phyloP scores from a whole-genome alignment of 371 early-diverging fungal genomes.

The Mortierella sp. region DNA sequence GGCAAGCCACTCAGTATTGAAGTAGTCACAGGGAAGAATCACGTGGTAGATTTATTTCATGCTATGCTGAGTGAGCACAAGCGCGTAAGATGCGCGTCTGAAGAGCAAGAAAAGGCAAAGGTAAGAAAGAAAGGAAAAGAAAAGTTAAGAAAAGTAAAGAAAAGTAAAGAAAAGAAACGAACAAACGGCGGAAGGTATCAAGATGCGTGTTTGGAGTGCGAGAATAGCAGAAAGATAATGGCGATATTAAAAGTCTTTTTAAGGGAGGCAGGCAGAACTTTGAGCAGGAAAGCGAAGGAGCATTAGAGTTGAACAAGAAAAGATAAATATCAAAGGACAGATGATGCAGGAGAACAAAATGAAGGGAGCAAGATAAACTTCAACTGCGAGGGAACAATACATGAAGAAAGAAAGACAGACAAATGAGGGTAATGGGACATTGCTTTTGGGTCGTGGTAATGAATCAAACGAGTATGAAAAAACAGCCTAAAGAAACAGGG shows the following conservation, averaged over 20 bases:
- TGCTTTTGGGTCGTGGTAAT: slow-evolving; percentile 34
- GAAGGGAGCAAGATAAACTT: neutral
- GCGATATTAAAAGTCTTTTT: neutral
- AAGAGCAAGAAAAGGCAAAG: neutral
- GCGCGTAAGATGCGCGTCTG: neutral
- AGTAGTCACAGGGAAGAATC: neutral
- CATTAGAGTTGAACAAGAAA: neutral
- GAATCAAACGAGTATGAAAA: neutral
- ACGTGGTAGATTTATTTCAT: neutral
- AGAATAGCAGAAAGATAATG: neutral
- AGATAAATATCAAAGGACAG: slow-evolving; percentile 4
- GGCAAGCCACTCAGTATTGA: neutral
- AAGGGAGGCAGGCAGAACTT: neutral
- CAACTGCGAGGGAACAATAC: slow-evolving; percentile 16
- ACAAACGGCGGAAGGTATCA: neutral
- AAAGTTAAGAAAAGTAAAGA: neutral
- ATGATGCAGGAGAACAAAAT: neutral
- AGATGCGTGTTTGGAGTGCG: neutral
- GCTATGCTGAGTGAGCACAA: neutral
- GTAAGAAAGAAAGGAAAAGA: neutral
- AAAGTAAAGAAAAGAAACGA: neutral
- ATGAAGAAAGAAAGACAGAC: slow-evolving; percentile 3
- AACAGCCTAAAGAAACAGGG: slow-evolving; percentile 7
- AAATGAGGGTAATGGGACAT: slow-evolving; percentile 17
- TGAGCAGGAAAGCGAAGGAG: slow-evolving; percentile 4